Evolutionary conservation across 257 asterid species (phyloP), one percentile per base, ranked within the genome.

Genomic region (Gynochthodes officinalis): DNA sequence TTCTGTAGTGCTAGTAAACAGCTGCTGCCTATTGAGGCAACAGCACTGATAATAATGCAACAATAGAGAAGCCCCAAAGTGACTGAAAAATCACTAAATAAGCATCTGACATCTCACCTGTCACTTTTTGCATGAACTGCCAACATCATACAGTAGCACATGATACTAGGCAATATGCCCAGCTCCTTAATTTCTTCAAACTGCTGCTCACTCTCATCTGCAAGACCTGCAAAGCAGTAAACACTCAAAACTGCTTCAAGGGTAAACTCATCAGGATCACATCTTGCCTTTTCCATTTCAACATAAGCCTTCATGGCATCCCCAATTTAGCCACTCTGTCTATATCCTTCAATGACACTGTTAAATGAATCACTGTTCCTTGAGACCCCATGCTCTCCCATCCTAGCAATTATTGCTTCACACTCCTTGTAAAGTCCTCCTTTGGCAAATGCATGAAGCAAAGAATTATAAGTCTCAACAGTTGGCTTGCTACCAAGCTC

Each of bases 111-210:
- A 69, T 27, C 88, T 83, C 53, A 94, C 97, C 99, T 91, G 74
- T 85, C 90, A 75, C 83, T 76, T 82, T 81, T 93, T 44, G 93
- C 95, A 78, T 88, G 86, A 48, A 86, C 88, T 62, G 96, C 90
- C 83, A 94, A 84, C 96, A 89, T 88, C 97, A 91, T 94, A 77
- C 97, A 94, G 74, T 88, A 92, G 89, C 98, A 94, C 85, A 91
- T 88, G 81, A 94, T 89, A 79, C 95, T 94, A 2, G 97, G 99
- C 66, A 85, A 91, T 80, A 88, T 86, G 23, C 91, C 97, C 85
- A 89, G 75, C 79, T 86, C 90, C 86, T 84, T 93, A 75, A 91
- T 94, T 84, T 91, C 92, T 79, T 67, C 77, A 85, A 94, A 91
- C 76, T 94, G 99, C 79, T 78, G 90, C 84, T 85, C 97, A 68